These are phyloP conservation scores for Amesomyces nigricolor DNA, from an alignment of 2,329 filamentous ascomycete species.

Conservation along the genomic window DNA sequence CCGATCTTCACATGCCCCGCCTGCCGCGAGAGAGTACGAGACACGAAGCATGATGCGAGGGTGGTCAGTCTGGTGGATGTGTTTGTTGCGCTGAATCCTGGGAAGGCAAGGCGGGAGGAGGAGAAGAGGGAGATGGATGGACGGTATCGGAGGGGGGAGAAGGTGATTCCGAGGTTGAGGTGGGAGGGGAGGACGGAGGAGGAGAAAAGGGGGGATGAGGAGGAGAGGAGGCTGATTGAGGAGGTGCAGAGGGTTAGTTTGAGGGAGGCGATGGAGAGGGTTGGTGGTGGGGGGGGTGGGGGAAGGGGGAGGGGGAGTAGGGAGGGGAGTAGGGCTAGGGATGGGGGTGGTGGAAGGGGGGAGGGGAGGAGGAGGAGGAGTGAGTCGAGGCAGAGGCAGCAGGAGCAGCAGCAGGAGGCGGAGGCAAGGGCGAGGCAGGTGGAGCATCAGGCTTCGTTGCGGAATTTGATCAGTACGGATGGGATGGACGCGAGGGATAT, in stretches of 20 bases:
- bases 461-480: constrained; percentile 75
- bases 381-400: constrained; percentile 40
- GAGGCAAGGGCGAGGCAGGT: constrained; percentile 52
- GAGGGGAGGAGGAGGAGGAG: constrained; percentile 37
- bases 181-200: constrained; percentile 51
- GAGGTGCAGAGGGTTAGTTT: constrained; percentile 70
- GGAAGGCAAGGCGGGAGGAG: constrained; percentile 59
- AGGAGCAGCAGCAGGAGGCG: constrained; percentile 33
- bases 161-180: constrained; percentile 62
- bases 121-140: constrained; percentile 72
- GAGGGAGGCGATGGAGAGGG: constrained; percentile 54
- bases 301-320: constrained; percentile 27
- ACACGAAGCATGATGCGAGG: constrained; percentile 83
- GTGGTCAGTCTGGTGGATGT: constrained; percentile 87
- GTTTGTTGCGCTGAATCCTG: constrained; percentile 74
- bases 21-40: constrained; percentile 80
- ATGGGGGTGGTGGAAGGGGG: constrained; percentile 35
- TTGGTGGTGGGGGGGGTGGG: constrained; percentile 22
- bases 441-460: constrained; percentile 83
- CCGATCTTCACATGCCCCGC: constrained; percentile 79
- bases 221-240: constrained; percentile 64
- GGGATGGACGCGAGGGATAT: constrained; percentile 73
- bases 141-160: constrained; percentile 76
- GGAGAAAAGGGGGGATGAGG: constrained; percentile 63
- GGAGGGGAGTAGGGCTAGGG: constrained; percentile 33